These are phyloP conservation scores for Paraconiothyrium brasiliense DNA, from an alignment of 2,329 filamentous ascomycete genomes.

Conservation along the genomic window DNA sequence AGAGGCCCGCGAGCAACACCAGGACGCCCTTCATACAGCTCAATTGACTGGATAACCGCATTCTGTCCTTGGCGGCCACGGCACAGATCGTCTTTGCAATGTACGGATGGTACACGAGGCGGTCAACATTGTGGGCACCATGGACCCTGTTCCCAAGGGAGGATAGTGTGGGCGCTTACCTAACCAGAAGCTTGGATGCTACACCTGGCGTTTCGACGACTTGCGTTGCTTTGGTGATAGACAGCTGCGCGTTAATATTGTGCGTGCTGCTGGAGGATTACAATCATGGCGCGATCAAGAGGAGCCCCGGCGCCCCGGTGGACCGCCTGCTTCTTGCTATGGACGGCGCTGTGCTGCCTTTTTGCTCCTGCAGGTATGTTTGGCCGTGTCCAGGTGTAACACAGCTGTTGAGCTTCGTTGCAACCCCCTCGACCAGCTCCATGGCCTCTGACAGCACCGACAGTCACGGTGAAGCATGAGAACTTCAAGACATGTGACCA, in stretches of 20 bases:
- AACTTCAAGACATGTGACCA: constrained; percentile 98
- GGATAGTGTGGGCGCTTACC: constrained; percentile 10
- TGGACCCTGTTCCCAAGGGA: neutral
- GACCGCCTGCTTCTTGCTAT: constrained; percentile 61
- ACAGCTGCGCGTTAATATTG: constrained; percentile 23
- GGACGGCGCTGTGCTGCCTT: constrained; percentile 44
- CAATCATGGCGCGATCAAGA: constrained; percentile 37
- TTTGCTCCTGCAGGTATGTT: constrained; percentile 50
- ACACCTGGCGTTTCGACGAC: constrained; percentile 21
- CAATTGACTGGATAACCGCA: neutral
- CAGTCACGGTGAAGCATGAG: constrained; percentile 89
- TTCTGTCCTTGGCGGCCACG: neutral
- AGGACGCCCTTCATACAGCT: neutral
- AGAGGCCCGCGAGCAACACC: neutral
- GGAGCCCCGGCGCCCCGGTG: constrained; percentile 64
- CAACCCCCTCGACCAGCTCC: neutral
- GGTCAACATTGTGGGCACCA: neutral
- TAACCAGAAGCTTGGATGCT: constrained; percentile 18
- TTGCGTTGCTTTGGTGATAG: constrained; percentile 5
- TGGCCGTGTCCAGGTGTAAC: constrained; percentile 11
- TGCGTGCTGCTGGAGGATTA: constrained; percentile 29
- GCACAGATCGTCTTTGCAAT: neutral
- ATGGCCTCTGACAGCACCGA: constrained; percentile 18
- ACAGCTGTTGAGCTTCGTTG: constrained; percentile 11
- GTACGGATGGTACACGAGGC: neutral